Evolutionary conservation across 345 rosid genomes (phyloP).

Genomic region (Physaria fendleri): DNA sequence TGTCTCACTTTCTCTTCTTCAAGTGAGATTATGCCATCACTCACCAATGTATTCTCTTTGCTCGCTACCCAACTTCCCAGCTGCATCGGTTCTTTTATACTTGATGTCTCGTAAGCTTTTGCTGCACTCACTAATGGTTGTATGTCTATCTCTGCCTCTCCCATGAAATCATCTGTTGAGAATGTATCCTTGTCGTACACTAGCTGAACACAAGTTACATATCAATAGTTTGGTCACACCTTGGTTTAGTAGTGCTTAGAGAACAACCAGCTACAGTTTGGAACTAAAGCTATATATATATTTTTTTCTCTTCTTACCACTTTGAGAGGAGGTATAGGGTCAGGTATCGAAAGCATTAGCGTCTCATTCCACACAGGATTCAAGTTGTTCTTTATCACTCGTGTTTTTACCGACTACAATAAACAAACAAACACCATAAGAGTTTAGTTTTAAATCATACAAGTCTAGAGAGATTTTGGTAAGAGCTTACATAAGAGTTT

Average conservation of each 20-base stretch:
- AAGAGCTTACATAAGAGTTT: no score
- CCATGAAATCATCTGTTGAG: conserved; percentile 88
- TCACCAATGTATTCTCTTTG: conserved; percentile 61
- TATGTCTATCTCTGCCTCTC: conserved; percentile 96
- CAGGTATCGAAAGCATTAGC: conserved; percentile 91
- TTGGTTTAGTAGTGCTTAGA: not conserved
- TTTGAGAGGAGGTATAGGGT: conserved; percentile 77
- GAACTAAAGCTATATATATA: not conserved
- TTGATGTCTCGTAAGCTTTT: conserved; percentile 57
- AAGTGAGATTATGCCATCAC: conserved; percentile 61
- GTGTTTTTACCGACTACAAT: conserved; percentile 78
- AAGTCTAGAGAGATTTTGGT: not conserved
- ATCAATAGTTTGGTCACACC: not conserved
- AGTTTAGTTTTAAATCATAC: not conserved
- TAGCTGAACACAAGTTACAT: conserved; percentile 40
- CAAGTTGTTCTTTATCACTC: conserved; percentile 88
- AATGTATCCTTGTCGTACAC: conserved; percentile 92
- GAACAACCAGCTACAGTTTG: not conserved
- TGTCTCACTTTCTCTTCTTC: conserved; percentile 82
- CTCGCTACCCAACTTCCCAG: conserved; percentile 74
- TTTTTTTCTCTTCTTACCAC: conserved; percentile 44
- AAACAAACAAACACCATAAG: not conserved
- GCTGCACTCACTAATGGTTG: conserved; percentile 85
- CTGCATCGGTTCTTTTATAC: conserved; percentile 49
- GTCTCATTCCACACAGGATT: conserved; percentile 99